Conservation (phyloP, 1,284 basidiomycete species). For the Sporisorium reilianum region DNA sequence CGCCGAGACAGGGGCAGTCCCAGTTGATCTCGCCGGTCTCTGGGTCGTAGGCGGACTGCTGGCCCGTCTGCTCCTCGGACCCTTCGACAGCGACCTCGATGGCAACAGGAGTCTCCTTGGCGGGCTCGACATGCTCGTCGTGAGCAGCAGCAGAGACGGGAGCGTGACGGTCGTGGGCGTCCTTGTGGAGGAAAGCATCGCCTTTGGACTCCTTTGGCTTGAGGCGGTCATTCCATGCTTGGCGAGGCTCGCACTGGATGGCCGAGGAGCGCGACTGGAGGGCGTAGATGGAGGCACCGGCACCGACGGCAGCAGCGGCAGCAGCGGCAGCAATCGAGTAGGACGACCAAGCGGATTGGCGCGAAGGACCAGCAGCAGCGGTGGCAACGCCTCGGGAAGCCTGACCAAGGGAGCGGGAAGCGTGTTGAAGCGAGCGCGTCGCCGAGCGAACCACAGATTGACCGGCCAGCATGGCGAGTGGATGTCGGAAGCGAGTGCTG, state of each 20-base stretch:
- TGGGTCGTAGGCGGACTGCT: conserved; percentile 78
- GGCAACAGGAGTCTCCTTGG: conserved; percentile 42
- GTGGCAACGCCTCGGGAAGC: conserved; percentile 35
- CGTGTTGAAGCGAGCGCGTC: conserved; percentile 28
- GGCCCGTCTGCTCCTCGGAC: conserved; percentile 38
- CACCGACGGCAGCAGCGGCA: conserved; percentile 14
- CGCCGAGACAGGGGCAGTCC: conserved; percentile 82
- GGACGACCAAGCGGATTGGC: conserved; percentile 20
- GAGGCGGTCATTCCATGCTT: conserved; percentile 35
- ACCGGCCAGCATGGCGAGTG: conserved; percentile 21
- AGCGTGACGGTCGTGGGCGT: conserved; percentile 27
- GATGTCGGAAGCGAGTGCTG: not conserved
- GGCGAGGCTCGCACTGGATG: conserved; percentile 35
- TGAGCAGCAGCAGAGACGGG: conserved; percentile 13
- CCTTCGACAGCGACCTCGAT: conserved; percentile 55
- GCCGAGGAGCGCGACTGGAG: conserved; percentile 20
- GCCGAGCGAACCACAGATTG: conserved; percentile 22
- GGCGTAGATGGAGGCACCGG: conserved; percentile 27
- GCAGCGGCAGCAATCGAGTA: conserved; percentile 20
- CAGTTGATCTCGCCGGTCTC: conserved; percentile 79
- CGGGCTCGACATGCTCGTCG: conserved; percentile 28
- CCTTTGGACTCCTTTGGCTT: conserved; percentile 45
- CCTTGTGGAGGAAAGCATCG: conserved; percentile 37
- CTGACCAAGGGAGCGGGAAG: conserved; percentile 19
- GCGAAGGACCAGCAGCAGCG: conserved; percentile 27